Evolutionary conservation across 2,329 filamentous ascomycete genomes (phyloP), one percentile per base, ranked within the genome.

Genomic region (Aspergillus spinulosporus): DNA sequence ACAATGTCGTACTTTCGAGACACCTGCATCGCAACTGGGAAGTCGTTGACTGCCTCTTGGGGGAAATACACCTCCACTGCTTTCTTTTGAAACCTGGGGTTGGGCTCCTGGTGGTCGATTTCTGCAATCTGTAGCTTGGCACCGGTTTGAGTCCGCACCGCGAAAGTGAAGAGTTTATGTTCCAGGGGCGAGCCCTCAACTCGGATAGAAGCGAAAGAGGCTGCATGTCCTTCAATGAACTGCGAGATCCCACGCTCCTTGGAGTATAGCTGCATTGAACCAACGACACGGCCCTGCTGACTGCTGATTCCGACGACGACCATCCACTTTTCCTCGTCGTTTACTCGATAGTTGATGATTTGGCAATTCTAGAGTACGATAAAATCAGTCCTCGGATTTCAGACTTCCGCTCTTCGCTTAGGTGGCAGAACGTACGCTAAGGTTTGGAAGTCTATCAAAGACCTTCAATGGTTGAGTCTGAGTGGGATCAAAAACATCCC

Each of bases 321-420:
- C 87, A 96, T 96, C 94, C 94, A 99, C 78, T 96, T 96, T 73
- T 92, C 91, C 64, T 99, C 93, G 63, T 88, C 86, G 75, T 93
- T 97, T 66, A 95, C 90, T 66, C 93, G 91, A 79, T 99, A 99
- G 80, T 97, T 99, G 84, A 99, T 99, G 76, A 99, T 99, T 85
- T 99, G 94, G 77, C 91, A 95, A 64, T 88, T 89, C 90, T 95
- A 21, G 9, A 68, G 52, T 36, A 28, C 59, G 48, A 5, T 55
- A 46, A 12, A 44, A 49, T 60, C 34, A 61, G 52, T 28, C n/a
- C 28, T 37, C 8, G 34, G 14, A 36, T 3, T 3, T 21, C 12
- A 14, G n/a, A 3, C 6, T 26, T 26, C n/a, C n/a, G 14, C 26
- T 9, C n/a, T 36, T 34, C 2, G 6, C 12, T 8, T n/a, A 28